Percentiles rank a stretch among this genome's conserved stretches.
These are phyloP conservation scores for Hanseniaspora uvarum DNA, from an alignment of 1,139 yeast genomes.

Conservation along the genomic window DNA sequence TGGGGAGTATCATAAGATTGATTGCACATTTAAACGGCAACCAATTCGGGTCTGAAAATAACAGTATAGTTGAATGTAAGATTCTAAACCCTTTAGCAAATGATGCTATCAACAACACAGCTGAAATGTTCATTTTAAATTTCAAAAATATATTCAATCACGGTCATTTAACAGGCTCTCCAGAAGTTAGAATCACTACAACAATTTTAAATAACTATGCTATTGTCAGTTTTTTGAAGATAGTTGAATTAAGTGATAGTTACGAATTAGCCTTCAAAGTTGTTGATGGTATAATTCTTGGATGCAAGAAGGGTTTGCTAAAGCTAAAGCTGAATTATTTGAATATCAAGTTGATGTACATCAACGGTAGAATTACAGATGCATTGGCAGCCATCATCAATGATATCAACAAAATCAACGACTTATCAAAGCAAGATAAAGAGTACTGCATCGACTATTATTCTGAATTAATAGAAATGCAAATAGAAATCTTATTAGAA, in stretches of 20 bases:
- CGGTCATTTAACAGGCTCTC: conserved; percentile 58
- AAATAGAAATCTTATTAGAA: conserved; percentile 45
- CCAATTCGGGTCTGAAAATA: conserved; percentile 61
- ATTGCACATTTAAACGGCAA: conserved; percentile 61
- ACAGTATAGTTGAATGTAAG: conserved; percentile 48
- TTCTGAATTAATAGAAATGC: conserved; percentile 36
- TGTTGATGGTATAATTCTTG: conserved; percentile 38
- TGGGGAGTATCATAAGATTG: conserved; percentile 53
- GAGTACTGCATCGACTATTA: conserved; percentile 21
- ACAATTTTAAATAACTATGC: conserved; percentile 75
- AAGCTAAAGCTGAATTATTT: conserved; percentile 47
- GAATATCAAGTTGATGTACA: conserved; percentile 40
- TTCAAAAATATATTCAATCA: conserved; percentile 55
- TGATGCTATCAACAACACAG: conserved; percentile 36
- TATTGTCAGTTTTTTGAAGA: conserved; percentile 68
- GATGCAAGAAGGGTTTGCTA: conserved; percentile 31
- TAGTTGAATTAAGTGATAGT: conserved; percentile 59
- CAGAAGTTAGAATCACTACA: conserved; percentile 38
- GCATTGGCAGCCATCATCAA: conserved; percentile 61
- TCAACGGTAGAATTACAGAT: conserved; percentile 64
- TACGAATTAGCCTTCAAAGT: conserved; percentile 47
- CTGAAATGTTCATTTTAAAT: conserved; percentile 35
- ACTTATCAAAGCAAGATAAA: conserved; percentile 28
- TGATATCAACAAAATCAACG: conserved; percentile 50
- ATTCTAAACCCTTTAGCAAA: conserved; percentile 55